A percentile compares a stretch with the other conserved stretches of the same genome.
Conservation (phyloP, 1,284 basidiomycete genomes). For the Clitocybe nebularis region DNA sequence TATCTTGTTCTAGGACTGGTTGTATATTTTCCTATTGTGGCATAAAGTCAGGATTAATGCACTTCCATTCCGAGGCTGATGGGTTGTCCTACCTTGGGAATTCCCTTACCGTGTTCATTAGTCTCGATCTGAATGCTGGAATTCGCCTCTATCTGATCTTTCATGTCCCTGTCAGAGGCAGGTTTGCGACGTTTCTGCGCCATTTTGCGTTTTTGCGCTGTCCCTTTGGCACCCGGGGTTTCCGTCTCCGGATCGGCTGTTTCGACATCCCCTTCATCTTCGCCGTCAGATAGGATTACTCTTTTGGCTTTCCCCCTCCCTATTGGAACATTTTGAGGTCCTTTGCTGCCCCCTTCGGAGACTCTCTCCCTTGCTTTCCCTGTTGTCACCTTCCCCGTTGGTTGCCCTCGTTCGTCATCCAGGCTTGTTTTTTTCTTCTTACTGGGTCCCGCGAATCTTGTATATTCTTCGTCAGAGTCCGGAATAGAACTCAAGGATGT, state of each 20-base stretch:
- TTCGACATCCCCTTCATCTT: slow-evolving; percentile 5
- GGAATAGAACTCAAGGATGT: slow-evolving; percentile 18
- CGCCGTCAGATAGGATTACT: slow-evolving; percentile 12
- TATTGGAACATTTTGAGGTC: slow-evolving; percentile 3
- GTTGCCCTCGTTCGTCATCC: slow-evolving; percentile 1
- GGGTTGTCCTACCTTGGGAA: slow-evolving; percentile 11
- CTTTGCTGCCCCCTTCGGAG: background rate
- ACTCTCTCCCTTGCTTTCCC: background rate
- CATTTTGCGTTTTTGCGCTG: background rate
- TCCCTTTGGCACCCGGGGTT: too few relatives aligned
- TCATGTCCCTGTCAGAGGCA: too few relatives aligned
- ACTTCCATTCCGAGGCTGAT: too few relatives aligned
- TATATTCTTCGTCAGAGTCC: slow-evolving; percentile 13
- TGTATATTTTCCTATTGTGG: slow-evolving; percentile 16
- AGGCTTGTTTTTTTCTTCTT: slow-evolving; percentile 10
- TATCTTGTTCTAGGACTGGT: background rate
- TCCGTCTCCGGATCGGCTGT: too few relatives aligned
- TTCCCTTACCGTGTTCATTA: slow-evolving; percentile 2
- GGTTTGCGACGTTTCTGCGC: too few relatives aligned
- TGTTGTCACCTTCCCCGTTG: background rate
- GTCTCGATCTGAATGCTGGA: background rate
- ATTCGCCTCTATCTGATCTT: background rate
- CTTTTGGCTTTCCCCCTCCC: slow-evolving; percentile 17
- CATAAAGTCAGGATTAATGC: background rate
- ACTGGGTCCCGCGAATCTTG: slow-evolving; percentile 6